Percentiles rank a stretch among this genome's conserved stretches.
These are phyloP conservation scores for Fraxinus ornus DNA, from an alignment of 305 asterid species.

Conservation along the genomic window DNA sequence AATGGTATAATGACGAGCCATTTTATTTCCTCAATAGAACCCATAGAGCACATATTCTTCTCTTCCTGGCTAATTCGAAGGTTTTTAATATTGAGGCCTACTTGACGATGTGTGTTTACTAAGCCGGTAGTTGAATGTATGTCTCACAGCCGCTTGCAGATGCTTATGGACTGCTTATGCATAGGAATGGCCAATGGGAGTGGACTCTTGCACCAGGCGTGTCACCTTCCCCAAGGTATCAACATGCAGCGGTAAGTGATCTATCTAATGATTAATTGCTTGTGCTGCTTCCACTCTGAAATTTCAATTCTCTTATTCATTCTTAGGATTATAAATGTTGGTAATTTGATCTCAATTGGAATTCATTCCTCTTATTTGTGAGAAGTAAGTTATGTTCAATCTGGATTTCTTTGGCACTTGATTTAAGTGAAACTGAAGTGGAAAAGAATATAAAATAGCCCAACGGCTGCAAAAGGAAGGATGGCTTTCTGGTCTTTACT, in stretches of 20 bases:
- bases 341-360: neutral
- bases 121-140: constrained; percentile 29
- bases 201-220: constrained; percentile 99
- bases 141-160: constrained; percentile 84
- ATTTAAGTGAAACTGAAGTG: neutral
- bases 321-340: neutral
- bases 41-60: neutral
- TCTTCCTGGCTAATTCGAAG: constrained; percentile 6
- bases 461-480: neutral
- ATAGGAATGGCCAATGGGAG: constrained; percentile 98
- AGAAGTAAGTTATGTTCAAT: neutral
- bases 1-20: constrained; percentile 10
- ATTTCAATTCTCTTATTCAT: constrained; percentile 5
- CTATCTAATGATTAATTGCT: neutral
- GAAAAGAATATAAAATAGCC: neutral
- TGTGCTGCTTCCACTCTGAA: constrained; percentile 17
- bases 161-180: constrained; percentile 99
- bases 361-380: neutral
- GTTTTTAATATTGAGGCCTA: constrained; percentile 9
- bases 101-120: constrained; percentile 16
- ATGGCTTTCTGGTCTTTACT: neutral
- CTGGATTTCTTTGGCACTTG: neutral
- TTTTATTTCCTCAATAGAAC: neutral
- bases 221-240: constrained; percentile 95
- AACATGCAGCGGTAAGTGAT: constrained; percentile 94